Percentiles rank a stretch among this genome's conserved stretches.
phyloP scores from a whole-genome alignment of 2,329 filamentous ascomycete species.

The Aspergillus sp. region DNA sequence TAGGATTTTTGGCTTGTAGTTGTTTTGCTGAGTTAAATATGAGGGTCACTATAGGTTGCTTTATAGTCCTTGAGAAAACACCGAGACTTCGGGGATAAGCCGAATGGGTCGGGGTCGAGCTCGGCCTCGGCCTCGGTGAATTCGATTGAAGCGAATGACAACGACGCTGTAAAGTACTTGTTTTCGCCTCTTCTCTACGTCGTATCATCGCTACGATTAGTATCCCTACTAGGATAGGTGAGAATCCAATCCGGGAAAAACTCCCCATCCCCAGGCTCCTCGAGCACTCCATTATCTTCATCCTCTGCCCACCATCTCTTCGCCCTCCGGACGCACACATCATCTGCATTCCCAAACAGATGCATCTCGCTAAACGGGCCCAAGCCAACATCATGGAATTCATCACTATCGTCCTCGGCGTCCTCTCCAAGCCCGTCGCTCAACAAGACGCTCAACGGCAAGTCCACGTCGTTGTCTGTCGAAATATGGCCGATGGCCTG shows the following conservation, averaged over 20 bases:
- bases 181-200: not conserved
- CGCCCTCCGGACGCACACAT: not conserved
- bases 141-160: not conserved
- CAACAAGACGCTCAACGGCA: not conserved
- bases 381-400: not conserved
- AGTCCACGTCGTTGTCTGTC: not conserved
- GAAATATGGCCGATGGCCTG: not conserved
- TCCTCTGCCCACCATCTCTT: constrained; percentile 6
- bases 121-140: not conserved
- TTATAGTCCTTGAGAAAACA: not conserved
- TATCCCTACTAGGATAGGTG: not conserved
- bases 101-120: not conserved
- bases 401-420: not conserved
- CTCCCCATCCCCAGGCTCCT: not conserved
- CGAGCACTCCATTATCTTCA: not conserved
- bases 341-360: not conserved
- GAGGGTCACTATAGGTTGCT: not conserved
- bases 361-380: constrained; percentile 1
- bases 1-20: not conserved
- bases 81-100: constrained; percentile 4
- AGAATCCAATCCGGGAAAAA: not conserved
- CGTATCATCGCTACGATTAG: not conserved
- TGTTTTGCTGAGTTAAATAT: too few species aligned
- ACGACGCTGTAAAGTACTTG: not conserved
- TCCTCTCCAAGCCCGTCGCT: not conserved